Percentiles rank a stretch among this genome's conserved stretches.
These are phyloP conservation scores for Wickerhamiella occidentalis DNA, from an alignment of 805 yeast species.

Conservation along the genomic window DNA sequence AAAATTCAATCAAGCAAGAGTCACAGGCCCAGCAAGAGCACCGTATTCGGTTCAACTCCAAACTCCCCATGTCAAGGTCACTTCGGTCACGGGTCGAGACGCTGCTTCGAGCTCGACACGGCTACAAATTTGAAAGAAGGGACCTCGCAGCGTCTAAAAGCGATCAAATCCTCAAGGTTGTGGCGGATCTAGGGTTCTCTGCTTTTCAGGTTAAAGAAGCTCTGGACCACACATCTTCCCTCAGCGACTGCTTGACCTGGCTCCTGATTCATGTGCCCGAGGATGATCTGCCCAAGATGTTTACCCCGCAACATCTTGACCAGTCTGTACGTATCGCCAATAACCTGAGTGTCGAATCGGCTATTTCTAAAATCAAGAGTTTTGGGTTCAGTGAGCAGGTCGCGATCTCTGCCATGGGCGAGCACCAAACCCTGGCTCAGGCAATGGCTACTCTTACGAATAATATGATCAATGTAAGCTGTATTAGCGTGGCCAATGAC, in stretches of 20 bases:
- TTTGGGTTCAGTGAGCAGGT: constrained; percentile 65
- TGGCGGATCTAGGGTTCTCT: constrained; percentile 54
- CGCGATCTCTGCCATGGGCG: constrained; percentile 38
- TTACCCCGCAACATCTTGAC: constrained; percentile 15
- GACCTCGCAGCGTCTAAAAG: constrained; percentile 17
- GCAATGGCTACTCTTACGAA: constrained; percentile 36
- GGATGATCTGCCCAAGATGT: constrained; percentile 64
- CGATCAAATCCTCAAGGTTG: constrained; percentile 18
- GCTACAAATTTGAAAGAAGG: constrained; percentile 32
- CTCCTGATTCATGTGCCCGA: constrained; percentile 82
- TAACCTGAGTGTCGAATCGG: constrained; percentile 35
- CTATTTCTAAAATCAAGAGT: constrained; percentile 43
- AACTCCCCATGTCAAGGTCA: constrained; percentile 50
- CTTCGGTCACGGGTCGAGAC: constrained; percentile 51
- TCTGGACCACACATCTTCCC: constrained; percentile 37
- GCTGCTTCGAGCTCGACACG: constrained; percentile 34
- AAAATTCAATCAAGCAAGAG: constrained; percentile 7
- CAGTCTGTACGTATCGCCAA: constrained; percentile 7
- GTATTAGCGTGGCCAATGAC: neutral
- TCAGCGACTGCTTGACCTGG: constrained; percentile 56
- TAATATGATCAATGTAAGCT: constrained; percentile 18
- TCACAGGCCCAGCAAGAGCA: neutral
- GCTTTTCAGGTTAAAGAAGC: constrained; percentile 61
- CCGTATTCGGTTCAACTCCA: constrained; percentile 28
- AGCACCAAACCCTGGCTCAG: constrained; percentile 15